phyloP scores from a whole-genome alignment of 805 yeast species.

The Lipomyces oligophaga region DNA sequence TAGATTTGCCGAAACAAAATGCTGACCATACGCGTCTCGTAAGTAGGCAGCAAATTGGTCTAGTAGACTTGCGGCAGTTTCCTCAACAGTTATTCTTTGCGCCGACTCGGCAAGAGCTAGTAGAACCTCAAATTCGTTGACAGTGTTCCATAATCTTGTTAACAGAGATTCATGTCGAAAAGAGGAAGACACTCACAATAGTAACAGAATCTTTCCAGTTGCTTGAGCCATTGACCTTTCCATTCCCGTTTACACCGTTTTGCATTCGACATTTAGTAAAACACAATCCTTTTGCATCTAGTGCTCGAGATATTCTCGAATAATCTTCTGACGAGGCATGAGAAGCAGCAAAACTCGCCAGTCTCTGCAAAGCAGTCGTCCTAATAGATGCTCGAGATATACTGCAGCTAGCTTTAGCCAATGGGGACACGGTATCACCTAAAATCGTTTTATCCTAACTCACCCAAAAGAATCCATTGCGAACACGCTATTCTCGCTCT shows the following conservation, averaged over 20 bases:
- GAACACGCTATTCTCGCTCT: too few species aligned
- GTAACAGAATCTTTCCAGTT: too few species aligned
- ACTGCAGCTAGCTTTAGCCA: constrained; percentile 30
- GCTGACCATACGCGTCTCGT: constrained; percentile 45
- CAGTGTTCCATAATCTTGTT: too few species aligned
- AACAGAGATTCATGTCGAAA: too few species aligned
- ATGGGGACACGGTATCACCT: too few species aligned
- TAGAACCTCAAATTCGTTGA: constrained; percentile 49
- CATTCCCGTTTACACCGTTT: constrained; percentile 25
- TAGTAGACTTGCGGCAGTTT: constrained; percentile 45
- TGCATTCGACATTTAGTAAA: constrained; percentile 29
- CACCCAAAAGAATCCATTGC: too few species aligned
- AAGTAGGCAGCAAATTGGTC: constrained; percentile 48
- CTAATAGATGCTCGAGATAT: constrained; percentile 40
- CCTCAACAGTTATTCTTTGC: constrained; percentile 36
- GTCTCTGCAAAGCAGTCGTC: constrained; percentile 40
- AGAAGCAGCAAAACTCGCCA: constrained; percentile 39
- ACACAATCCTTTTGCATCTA: constrained; percentile 33
- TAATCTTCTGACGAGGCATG: constrained; percentile 27
- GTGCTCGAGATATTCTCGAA: constrained; percentile 30
- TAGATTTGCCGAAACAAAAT: constrained; percentile 37
- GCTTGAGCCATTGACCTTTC: constrained; percentile 20
- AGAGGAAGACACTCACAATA: too few species aligned
- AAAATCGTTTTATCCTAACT: too few species aligned
- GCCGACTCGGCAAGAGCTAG: constrained; percentile 54